A percentile compares a stretch with the other conserved stretches of the same genome.
Evolutionary conservation across 306 rosid genomes (phyloP).

Genomic region (Oxytropis ochrocephala): DNA sequence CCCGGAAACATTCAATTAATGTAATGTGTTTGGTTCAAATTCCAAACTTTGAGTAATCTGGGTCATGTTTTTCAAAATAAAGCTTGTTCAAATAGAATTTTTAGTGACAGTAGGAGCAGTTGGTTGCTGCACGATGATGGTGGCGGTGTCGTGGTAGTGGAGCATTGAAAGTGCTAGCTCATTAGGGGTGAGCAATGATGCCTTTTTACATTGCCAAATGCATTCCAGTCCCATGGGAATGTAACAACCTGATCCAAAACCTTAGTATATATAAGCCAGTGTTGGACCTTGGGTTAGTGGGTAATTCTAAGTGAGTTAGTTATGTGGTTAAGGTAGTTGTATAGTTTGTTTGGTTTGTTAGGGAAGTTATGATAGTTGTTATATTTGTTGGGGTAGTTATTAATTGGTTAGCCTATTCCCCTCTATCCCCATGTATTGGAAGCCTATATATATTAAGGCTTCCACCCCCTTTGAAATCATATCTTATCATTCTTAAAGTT

Average conservation of each 20-base stretch:
- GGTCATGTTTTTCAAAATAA: not conserved
- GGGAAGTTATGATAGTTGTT: no score
- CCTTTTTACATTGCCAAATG: not conserved
- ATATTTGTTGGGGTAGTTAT: no score
- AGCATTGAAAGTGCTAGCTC: not conserved
- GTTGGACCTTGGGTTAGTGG: no score
- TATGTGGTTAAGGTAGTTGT: no score
- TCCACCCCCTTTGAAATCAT: no score
- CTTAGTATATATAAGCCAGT: not conserved
- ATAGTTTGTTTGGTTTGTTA: no score
- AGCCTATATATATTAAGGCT: no score
- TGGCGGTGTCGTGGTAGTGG: not conserved
- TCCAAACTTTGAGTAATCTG: not conserved
- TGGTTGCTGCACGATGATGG: not conserved
- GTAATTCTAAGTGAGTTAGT: no score
- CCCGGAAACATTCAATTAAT: not conserved
- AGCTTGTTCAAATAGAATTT: not conserved
- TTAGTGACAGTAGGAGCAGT: not conserved
- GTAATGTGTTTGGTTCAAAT: not conserved
- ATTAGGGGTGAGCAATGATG: not conserved
- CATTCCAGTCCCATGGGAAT: not conserved
- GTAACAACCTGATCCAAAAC: not conserved
- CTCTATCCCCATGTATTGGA: no score
- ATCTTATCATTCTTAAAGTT: no score
- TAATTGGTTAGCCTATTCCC: no score